These are phyloP conservation scores for Nigrospora osmanthi DNA, from an alignment of 2,329 filamentous ascomycete genomes.

Conservation along the genomic window DNA sequence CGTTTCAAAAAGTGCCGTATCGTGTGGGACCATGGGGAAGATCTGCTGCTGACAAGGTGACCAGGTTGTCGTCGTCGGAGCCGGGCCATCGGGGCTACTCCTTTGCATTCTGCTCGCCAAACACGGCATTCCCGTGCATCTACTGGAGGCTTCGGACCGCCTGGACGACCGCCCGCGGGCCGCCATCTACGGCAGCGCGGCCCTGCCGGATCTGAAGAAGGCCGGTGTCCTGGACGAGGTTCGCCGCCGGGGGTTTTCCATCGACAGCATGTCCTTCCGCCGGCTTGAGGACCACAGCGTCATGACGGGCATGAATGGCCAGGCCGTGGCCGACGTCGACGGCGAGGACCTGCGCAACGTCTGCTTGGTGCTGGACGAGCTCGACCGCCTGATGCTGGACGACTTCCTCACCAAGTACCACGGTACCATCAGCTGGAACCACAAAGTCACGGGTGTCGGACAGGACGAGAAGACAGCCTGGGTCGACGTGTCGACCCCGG, in stretches of 20 bases:
- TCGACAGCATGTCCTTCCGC: constrained; percentile 32
- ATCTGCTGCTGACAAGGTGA: no score
- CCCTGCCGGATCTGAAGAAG: constrained; percentile 48
- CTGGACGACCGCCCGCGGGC: constrained; percentile 55
- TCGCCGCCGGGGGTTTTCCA: constrained; percentile 26
- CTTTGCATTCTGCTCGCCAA: constrained; percentile 44
- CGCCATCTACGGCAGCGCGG: constrained; percentile 52
- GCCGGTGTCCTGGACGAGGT: constrained; percentile 45
- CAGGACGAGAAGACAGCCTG: constrained; percentile 37
- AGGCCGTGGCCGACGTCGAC: constrained; percentile 25
- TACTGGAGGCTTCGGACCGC: constrained; percentile 45
- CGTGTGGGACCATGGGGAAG: neutral
- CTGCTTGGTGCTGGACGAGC: constrained; percentile 32
- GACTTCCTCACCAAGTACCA: constrained; percentile 24
- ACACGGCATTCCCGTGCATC: constrained; percentile 40
- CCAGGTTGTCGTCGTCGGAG: constrained; percentile 38
- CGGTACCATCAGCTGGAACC: constrained; percentile 34
- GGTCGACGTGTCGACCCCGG: constrained; percentile 32
- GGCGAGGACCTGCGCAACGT: constrained; percentile 30
- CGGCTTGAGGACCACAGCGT: constrained; percentile 22
- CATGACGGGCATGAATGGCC: constrained; percentile 28
- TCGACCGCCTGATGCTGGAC: constrained; percentile 35
- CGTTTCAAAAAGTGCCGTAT: no score
- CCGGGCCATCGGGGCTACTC: constrained; percentile 40
- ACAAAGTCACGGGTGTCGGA: constrained; percentile 35